These are phyloP conservation scores for Cladobotryum mycophilum DNA, from an alignment of 2,329 filamentous ascomycete species.

Conservation along the genomic window DNA sequence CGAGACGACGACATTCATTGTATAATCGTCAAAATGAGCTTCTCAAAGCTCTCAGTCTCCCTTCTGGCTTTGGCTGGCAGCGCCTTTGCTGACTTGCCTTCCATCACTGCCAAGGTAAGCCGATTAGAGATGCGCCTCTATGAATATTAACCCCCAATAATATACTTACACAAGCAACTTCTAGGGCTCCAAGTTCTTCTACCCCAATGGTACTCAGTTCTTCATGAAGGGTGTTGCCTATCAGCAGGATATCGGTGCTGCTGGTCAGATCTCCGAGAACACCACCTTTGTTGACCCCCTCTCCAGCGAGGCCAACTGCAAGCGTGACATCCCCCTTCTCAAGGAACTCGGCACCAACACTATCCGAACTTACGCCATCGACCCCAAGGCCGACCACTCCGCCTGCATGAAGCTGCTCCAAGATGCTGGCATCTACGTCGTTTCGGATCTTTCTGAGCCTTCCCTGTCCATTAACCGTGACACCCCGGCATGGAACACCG, in stretches of 20 bases:
- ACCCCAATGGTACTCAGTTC: slow-evolving; percentile 61
- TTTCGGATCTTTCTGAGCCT: slow-evolving; percentile 85
- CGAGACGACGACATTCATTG: neutral
- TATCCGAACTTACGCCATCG: slow-evolving; percentile 90
- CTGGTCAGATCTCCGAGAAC: slow-evolving; percentile 37
- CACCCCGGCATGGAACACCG: slow-evolving; percentile 69
- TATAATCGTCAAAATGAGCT: slow-evolving; percentile 25
- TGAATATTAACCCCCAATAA: neutral
- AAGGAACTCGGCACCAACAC: slow-evolving; percentile 77
- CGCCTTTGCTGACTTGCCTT: slow-evolving; percentile 41
- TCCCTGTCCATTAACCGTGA: slow-evolving; percentile 78
- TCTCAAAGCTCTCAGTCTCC: slow-evolving; percentile 26
- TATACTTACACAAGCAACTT: slow-evolving; percentile 4
- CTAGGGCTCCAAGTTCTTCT: slow-evolving; percentile 82
- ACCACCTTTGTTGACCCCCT: slow-evolving; percentile 75
- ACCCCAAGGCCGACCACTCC: slow-evolving; percentile 71
- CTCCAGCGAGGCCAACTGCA: slow-evolving; percentile 62
- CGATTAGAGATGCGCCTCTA: neutral
- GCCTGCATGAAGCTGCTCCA: slow-evolving; percentile 79
- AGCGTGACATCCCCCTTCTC: slow-evolving; percentile 79
- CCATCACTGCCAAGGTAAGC: slow-evolving; percentile 63
- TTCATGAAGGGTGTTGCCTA: slow-evolving; percentile 94
- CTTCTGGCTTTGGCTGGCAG: slow-evolving; percentile 37
- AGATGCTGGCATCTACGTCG: slow-evolving; percentile 86
- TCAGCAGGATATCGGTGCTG: slow-evolving; percentile 68